Evolutionary conservation across 2,329 filamentous ascomycete species (phyloP), one percentile per base, ranked within the genome.

Genomic region (Neofusicoccum cordaticola): DNA sequence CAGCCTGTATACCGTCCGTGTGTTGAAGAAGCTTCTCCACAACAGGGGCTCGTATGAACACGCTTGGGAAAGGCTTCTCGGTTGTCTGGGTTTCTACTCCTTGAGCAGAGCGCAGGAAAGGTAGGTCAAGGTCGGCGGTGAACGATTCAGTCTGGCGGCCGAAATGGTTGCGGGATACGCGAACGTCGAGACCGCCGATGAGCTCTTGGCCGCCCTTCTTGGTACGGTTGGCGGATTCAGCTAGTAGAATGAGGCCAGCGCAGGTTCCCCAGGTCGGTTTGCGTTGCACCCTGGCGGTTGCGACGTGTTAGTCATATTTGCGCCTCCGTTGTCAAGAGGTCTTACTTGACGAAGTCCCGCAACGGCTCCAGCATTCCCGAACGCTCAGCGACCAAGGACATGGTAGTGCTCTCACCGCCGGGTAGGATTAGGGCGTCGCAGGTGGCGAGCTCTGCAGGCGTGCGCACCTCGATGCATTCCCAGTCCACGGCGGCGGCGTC

Each of bases 221-320:
- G 42, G 91, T 93, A 67, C 89, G 86, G 75, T 94, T 96, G 57
- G 93, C 94, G 65, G 90, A 88, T 72, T 97, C 91, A 1, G 93
- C 90, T 57, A 99, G 88, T 56, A 98, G 82, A 70, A 99, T 97
- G 65, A 98, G 85, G 9, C 95, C 95, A 12, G 95, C 95, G 76
- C 95, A 99, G 19, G 95, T 98, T 64, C 95, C 95, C 94, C 94
- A 99, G 27, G 90, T 91, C 11, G 93, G 93, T 70, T 90, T 93
- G 69, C 90, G 87, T 61, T 87, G 81, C 45, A 91, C 81, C 73
- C 91, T 94, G 68, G 45, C 37, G 47, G 34, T 17, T 45, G 66
- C 68, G 68, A 66, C 37, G 57, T 48, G 45, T 63, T 19, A n/a
- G 45, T 47, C 41, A 42, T 47, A 56, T 19, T n/a, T 52, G 27